A percentile compares a stretch with the other conserved stretches of the same genome.
Evolutionary conservation across 192 early-diverging fungal genomes (phyloP).

Genomic region (Coemansia erecta): DNA sequence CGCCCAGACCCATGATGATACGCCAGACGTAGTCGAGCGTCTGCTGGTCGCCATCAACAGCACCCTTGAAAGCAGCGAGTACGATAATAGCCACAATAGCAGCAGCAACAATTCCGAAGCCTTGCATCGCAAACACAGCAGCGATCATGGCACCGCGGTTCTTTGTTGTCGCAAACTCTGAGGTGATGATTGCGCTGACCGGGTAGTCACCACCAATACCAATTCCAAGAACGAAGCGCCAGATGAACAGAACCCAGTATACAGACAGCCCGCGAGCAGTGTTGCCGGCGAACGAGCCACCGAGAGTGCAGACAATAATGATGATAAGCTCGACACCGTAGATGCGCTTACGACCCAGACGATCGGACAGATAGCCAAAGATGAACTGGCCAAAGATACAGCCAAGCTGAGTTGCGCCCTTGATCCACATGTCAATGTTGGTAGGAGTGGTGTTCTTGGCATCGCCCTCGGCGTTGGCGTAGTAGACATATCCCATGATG

Average conservation of each 20-base stretch:
- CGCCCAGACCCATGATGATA: slow-evolving; percentile 78
- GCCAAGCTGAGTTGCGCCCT: slow-evolving; percentile 82
- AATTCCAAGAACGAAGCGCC: slow-evolving; percentile 87
- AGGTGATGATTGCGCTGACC: slow-evolving; percentile 85
- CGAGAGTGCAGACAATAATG: slow-evolving; percentile 81
- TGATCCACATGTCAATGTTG: slow-evolving; percentile 78
- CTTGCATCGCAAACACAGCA: slow-evolving; percentile 91
- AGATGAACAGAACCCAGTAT: slow-evolving; percentile 69
- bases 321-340: slow-evolving; percentile 90
- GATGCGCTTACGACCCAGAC: slow-evolving; percentile 83
- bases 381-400: slow-evolving; percentile 86
- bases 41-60: slow-evolving; percentile 59
- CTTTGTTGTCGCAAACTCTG: slow-evolving; percentile 78
- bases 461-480: slow-evolving; percentile 27
- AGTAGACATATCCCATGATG: slow-evolving; percentile 77
- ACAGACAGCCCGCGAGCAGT: slow-evolving; percentile 64
- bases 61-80: slow-evolving; percentile 64
- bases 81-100: slow-evolving; percentile 70
- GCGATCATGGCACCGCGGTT: slow-evolving; percentile 88
- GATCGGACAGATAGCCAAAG: slow-evolving; percentile 85
- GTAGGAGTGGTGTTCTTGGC: slow-evolving; percentile 54
- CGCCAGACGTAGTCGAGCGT: slow-evolving; percentile 86
- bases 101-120: slow-evolving; percentile 81
- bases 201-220: slow-evolving; percentile 96
- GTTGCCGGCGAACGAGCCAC: slow-evolving; percentile 66